A percentile compares a stretch with the other conserved stretches of the same genome.
These are phyloP conservation scores for Pichia sporocuriosa DNA, from an alignment of 805 yeast genomes.

Conservation along the genomic window DNA sequence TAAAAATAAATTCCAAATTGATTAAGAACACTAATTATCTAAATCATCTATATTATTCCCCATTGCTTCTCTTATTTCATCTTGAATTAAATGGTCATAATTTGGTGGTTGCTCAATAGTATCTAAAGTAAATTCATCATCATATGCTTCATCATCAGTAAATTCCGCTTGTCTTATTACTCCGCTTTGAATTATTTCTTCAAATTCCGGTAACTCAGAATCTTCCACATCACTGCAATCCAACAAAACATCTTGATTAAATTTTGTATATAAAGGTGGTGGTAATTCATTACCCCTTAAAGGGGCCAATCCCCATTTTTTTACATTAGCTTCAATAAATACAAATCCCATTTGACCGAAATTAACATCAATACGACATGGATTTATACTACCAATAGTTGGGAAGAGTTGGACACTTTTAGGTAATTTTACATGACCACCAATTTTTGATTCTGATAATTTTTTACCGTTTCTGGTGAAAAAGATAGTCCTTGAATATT, in stretches of 20 bases:
- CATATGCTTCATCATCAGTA: constrained; percentile 10
- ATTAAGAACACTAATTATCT: not conserved
- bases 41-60: constrained; percentile 7
- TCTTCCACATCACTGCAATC: constrained; percentile 51
- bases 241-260: constrained; percentile 67
- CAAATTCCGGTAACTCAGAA: constrained; percentile 54
- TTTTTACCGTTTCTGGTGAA: constrained; percentile 94
- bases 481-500: constrained; percentile 77
- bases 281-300: constrained; percentile 83
- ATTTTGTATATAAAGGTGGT: constrained; percentile 87
- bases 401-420: constrained; percentile 71
- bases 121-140: constrained; percentile 25
- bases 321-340: constrained; percentile 85
- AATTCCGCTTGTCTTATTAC: constrained; percentile 7
- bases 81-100: constrained; percentile 15
- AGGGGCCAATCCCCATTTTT: constrained; percentile 95
- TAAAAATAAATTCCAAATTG: no score
- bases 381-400: constrained; percentile 68
- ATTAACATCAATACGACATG: constrained; percentile 83
- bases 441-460: constrained; percentile 70
- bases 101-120: constrained; percentile 17
- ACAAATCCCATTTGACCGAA: constrained; percentile 88
- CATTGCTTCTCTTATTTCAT: constrained; percentile 16
- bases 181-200: constrained; percentile 30
- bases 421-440: constrained; percentile 72